Percentiles rank a stretch among this genome's conserved stretches.
Evolutionary conservation across 257 asterid genomes (phyloP).

Genomic region (Ophiorrhiza pumila): DNA sequence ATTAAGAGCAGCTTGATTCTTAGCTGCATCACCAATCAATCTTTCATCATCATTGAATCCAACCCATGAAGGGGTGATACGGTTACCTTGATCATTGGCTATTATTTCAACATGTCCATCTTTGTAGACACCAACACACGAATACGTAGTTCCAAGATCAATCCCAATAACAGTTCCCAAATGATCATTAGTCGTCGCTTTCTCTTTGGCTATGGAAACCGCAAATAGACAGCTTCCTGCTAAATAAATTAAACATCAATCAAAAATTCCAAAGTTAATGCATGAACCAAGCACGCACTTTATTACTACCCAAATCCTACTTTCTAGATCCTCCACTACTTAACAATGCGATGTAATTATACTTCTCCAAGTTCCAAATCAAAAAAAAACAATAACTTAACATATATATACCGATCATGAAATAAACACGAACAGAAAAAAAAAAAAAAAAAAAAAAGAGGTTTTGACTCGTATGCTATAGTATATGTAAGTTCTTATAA

Average conservation of each 20-base stretch:
- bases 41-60: constrained; percentile 63
- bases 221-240: constrained; percentile 55
- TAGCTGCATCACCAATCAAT: no score
- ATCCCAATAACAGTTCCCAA: constrained; percentile 63
- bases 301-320: no score
- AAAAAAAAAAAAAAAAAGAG: no score
- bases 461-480: no score
- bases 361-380: no score
- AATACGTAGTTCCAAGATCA: no score
- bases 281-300: background rate
- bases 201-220: constrained; percentile 50
- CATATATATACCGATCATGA: no score
- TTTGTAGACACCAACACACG: constrained; percentile 80
- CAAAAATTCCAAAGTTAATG: constrained; percentile 12
- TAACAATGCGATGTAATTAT: no score
- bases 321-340: no score
- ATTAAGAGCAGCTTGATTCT: constrained; percentile 66
- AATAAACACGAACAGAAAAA: no score
- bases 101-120: constrained; percentile 68
- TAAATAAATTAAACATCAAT: constrained; percentile 16
- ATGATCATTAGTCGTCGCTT: constrained; percentile 46
- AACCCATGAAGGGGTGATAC: constrained; percentile 83
- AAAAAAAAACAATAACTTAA: no score
- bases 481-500: no score
- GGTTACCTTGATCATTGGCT: constrained; percentile 76